Evolutionary conservation across 805 yeast genomes (phyloP), one percentile per base, ranked within the genome.

Genomic region (Middelhovenomyces tepae): DNA sequence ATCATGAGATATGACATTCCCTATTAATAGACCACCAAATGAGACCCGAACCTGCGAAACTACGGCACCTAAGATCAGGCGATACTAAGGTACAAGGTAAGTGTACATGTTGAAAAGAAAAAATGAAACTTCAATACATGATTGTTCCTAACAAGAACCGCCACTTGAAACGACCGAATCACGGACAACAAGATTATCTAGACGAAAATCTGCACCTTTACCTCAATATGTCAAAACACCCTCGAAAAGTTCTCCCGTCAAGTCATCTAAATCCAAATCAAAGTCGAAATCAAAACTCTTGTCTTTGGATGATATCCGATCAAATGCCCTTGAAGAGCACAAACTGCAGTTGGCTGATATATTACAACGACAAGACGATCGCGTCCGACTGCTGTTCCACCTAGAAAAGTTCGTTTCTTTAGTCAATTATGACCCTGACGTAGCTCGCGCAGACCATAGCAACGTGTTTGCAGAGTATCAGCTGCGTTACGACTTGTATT

Each of bases 401-500:
- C 44, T 60, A 16, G 60, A 55, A 29, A 55, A 56, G 43, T 60
- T 56, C 35, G 58, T 60, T 4, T 57, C 65, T 5, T 46, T 60
- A 11, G 64, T 56, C 13, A 43, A 48, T 26, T 60, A 49, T 31
- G 60, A 61, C 34, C 64, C 64, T 2, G 42, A 34, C 4, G 56
- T 37, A 4, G 62, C 63, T 16, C 49, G 51, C 21, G 29, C 29
- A 9, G 65, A 60, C 38, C 45, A 44, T 15, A 41, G 59, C 7
- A 44, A 43, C 28, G 57, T 53, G 5, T 58, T 52, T 36, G 47
- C 49, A 8, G 46, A 52, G 37, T 60, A 49, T 40, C 38, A 48
- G 22, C 32, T 23, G 34, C 33, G 31, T 10, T 44, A 57, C 31
- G 61, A 58, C 32, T 51, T 65, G 9, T 69, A 73, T 73, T 54